Conservation (phyloP, 2,329 filamentous ascomycete species). For the Colletotrichum limetticola region DNA sequence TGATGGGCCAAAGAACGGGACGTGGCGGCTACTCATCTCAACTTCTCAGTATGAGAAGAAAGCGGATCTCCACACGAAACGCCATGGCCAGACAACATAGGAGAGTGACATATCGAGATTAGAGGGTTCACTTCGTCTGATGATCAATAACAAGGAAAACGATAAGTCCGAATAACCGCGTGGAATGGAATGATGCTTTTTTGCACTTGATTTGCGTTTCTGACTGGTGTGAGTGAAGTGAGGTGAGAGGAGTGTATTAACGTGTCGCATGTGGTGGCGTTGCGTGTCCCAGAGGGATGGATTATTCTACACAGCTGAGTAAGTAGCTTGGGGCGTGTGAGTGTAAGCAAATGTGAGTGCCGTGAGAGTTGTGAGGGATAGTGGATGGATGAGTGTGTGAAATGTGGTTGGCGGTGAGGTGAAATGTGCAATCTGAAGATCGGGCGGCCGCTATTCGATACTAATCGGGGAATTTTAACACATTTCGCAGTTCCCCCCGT, state of each 20-base stretch:
- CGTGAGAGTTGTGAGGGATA: too few species aligned
- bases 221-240: background rate
- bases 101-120: background rate
- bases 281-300: background rate
- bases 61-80: background rate
- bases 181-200: background rate
- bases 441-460: background rate
- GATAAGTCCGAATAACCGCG: background rate
- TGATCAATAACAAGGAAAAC: background rate
- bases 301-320: background rate
- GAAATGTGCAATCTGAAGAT: background rate
- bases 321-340: background rate
- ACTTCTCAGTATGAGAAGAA: background rate
- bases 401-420: background rate
- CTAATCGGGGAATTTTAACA: background rate
- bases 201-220: background rate
- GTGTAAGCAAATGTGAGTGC: background rate
- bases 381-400: too few species aligned
- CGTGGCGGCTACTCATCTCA: constrained; percentile 2
- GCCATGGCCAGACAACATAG: background rate
- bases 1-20: background rate
- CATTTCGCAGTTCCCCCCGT: background rate
- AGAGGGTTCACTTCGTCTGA: background rate
- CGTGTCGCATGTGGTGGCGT: constrained; percentile 14
- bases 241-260: background rate